These are phyloP conservation scores for Buddleja alternifolia DNA, from an alignment of 257 asterid genomes.

Conservation along the genomic window DNA sequence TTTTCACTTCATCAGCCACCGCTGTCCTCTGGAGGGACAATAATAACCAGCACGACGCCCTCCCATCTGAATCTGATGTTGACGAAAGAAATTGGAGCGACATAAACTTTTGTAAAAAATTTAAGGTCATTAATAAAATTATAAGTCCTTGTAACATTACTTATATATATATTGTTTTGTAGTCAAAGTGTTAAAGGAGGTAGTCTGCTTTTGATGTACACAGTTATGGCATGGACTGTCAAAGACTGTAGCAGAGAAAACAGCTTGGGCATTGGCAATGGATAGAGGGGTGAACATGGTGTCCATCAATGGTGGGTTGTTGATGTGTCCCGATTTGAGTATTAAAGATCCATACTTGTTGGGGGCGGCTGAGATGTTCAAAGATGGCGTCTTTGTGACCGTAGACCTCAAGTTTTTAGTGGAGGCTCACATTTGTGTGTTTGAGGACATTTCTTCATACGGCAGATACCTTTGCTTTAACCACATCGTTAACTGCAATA, in stretches of 20 bases:
- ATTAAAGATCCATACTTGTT: slow-evolving; percentile 79
- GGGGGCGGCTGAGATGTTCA: slow-evolving; percentile 91
- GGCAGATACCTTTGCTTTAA: slow-evolving; percentile 91
- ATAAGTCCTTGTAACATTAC: too few species aligned
- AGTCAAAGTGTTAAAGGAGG: too few species aligned
- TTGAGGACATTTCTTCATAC: slow-evolving; percentile 75
- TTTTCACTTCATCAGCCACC: slow-evolving; percentile 89
- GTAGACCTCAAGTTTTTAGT: slow-evolving; percentile 80
- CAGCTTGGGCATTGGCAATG: slow-evolving; percentile 97
- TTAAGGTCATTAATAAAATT: too few species aligned
- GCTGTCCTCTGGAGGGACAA: slow-evolving; percentile 79
- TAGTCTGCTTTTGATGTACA: too few species aligned
- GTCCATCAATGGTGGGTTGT: slow-evolving; percentile 69
- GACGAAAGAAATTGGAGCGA: slow-evolving; percentile 91
- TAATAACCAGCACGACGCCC: slow-evolving; percentile 28
- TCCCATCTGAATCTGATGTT: slow-evolving; percentile 32
- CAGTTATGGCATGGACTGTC: slow-evolving; percentile 93
- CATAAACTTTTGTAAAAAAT: slow-evolving; percentile 67
- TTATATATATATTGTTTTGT: too few species aligned
- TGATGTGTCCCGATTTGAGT: slow-evolving; percentile 61
- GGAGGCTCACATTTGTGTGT: slow-evolving; percentile 82
- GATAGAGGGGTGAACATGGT: slow-evolving; percentile 92
- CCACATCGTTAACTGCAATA: slow-evolving; percentile 49
- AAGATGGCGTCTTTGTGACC: slow-evolving; percentile 79
- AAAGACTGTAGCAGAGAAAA: slow-evolving; percentile 84